A percentile compares a stretch with the other conserved stretches of the same genome.
Evolutionary conservation across 352 stramenopile genomes (phyloP).

Genomic region (Phytophthora sp.): DNA sequence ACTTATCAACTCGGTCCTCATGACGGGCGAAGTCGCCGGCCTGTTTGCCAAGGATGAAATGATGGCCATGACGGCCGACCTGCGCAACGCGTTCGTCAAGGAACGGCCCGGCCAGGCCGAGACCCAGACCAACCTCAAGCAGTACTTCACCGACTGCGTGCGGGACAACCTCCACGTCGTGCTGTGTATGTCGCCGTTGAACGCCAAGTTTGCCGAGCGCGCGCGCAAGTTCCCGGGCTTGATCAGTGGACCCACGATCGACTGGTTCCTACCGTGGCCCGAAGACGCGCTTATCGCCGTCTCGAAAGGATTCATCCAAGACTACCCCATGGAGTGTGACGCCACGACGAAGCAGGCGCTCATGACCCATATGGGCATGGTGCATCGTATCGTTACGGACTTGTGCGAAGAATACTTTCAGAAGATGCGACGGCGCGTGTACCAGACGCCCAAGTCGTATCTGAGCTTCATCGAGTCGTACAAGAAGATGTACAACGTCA

Average conservation of each 20-base stretch:
- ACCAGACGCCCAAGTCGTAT: constrained; percentile 99
- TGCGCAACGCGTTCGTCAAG: constrained; percentile 95
- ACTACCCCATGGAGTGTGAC: constrained; percentile 96
- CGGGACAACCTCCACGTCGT: constrained; percentile 98
- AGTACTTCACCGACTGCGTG: constrained; percentile 98
- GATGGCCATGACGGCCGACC: constrained; percentile 98
- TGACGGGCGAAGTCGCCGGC: constrained; percentile 98
- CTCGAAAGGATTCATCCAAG: constrained; percentile 96
- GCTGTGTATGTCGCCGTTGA: constrained; percentile 99
- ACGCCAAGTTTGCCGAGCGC: constrained; percentile 96
- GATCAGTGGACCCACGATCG: constrained; percentile 97
- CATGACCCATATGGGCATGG: constrained; percentile 98
- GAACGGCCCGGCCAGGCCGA: constrained; percentile 95
- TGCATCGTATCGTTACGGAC: constrained; percentile 97
- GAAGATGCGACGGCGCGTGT: constrained; percentile 97
- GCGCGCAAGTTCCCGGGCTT: constrained; percentile 97
- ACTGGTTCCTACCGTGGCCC: constrained; percentile 99
- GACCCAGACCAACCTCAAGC: constrained; percentile 96
- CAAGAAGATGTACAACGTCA: constrained; percentile 97
- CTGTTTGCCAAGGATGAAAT: constrained; percentile 99
- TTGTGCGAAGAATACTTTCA: constrained; percentile 98
- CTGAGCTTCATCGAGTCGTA: constrained; percentile 98
- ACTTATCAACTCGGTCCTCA: constrained; percentile 98
- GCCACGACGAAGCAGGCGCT: constrained; percentile 85
- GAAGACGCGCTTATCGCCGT: constrained; percentile 98